Evolutionary conservation across 305 asterid species (phyloP), one percentile per base, ranked within the genome.

Genomic region (Euphrasia arctica): DNA sequence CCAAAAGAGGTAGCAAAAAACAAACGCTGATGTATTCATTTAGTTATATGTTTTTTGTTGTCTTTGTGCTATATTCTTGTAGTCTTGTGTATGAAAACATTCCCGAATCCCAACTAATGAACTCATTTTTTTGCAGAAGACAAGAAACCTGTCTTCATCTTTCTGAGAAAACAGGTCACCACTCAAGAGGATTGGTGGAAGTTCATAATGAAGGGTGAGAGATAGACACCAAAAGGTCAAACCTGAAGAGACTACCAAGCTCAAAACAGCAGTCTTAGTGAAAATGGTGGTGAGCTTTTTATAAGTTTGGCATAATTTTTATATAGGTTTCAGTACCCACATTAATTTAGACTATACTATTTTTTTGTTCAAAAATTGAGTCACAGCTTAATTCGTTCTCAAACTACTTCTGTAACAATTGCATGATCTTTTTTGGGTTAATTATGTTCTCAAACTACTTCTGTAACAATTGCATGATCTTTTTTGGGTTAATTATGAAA

Each of bases 181-280:
- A 39, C 43, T 74, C 87, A 87, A 73, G 84, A 90, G 97, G 90
- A 87, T 45, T 87, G 97, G 98, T 92, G 98, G 95, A 90, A 87
- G 64, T 87, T 74, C 70, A 62, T 88, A 76, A 91, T 87, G 74
- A 85, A 90, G 76, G 97, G 96, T 66, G 96, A 84, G 54, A 81
- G 76, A 61, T 92, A 11, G 96, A 90, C 76, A 85, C 4, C 95
- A 85, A 71, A 85, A 89, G 69, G 90, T 79, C 14, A 95, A 87
- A 75, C 95, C 96, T 25, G 98, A 87, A 77, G 80, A 29, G 64
- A 89, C 91, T 69, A 86, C 78, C 54, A 70, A 86, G 11, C 60
- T 85, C 9, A 95, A 86, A 0, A 76, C 90, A 47, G 75, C 95
- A 5, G 82, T 95, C 25, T 91, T 85, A 56, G 96, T 87, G 52